Conservation (phyloP, 2,329 filamentous ascomycete species). For the Colletotrichum horii region DNA sequence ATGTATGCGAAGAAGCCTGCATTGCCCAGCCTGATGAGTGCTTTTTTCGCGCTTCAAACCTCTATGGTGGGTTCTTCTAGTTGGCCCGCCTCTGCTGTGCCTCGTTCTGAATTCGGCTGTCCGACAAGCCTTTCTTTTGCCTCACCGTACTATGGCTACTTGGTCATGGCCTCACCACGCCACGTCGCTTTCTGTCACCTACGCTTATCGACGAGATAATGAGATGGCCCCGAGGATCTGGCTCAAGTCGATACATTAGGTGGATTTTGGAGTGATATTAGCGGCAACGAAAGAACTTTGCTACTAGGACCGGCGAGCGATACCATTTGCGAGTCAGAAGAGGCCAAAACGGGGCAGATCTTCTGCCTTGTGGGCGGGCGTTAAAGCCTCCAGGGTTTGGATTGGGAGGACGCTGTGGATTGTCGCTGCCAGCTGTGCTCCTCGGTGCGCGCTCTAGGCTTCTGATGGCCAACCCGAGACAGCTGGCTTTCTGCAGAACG, state of each 20-base stretch:
- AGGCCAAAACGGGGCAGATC: not conserved
- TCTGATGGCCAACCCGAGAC: not conserved
- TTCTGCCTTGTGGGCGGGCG: not conserved
- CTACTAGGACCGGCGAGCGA: not conserved
- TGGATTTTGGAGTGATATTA: not conserved
- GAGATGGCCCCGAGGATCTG: not conserved
- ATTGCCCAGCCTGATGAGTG: not conserved
- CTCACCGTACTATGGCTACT: not conserved
- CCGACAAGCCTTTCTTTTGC: not conserved
- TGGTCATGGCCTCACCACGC: not conserved
- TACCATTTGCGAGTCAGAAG: slow-evolving; percentile 7
- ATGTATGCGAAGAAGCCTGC: not conserved
- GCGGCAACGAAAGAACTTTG: not conserved
- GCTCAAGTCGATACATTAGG: not conserved
- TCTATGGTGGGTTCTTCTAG: not conserved
- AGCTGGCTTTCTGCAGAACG: not conserved
- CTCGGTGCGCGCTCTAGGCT: not conserved
- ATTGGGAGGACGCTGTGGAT: not conserved
- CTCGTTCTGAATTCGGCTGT: not conserved
- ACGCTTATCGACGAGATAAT: not conserved
- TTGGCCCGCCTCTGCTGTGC: not conserved
- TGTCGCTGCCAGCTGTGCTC: not conserved
- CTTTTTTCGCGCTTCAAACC: not conserved
- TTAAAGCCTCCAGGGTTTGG: not conserved
- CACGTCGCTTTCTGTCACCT: not conserved